Percentiles rank a stretch among this genome's conserved stretches.
phyloP scores from a whole-genome alignment of 441 rosid genomes.

The Erodium moschatum region DNA sequence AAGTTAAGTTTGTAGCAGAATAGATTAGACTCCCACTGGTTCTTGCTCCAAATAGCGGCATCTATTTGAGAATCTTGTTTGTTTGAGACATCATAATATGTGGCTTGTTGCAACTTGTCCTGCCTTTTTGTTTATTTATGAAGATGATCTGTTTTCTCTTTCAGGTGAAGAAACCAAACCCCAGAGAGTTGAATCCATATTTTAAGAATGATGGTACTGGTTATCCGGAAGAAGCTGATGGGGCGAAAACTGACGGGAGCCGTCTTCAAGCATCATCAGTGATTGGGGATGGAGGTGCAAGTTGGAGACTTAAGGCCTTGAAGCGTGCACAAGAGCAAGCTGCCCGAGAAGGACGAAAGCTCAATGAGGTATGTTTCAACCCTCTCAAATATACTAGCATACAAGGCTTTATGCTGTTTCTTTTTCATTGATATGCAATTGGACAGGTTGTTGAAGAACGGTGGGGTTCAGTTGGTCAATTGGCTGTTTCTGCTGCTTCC shows the following conservation, averaged over 20 bases:
- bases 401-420: slow-evolving; percentile 11
- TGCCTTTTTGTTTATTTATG: background rate
- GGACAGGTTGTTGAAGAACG: slow-evolving; percentile 70
- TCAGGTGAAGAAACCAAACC: slow-evolving; percentile 44
- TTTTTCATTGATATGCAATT: slow-evolving; percentile 19
- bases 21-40: background rate
- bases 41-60: background rate
- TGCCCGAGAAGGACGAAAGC: slow-evolving; percentile 58
- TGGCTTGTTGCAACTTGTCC: slow-evolving; percentile 1
- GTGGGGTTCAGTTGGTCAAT: slow-evolving; percentile 67
- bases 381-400: slow-evolving; percentile 9
- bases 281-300: slow-evolving; percentile 91
- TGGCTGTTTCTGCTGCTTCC: slow-evolving; percentile 62
- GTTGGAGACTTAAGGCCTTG: slow-evolving; percentile 86
- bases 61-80: slow-evolving; percentile 3
- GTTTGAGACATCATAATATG: background rate
- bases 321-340: slow-evolving; percentile 89
- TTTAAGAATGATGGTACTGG: slow-evolving; percentile 62
- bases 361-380: slow-evolving; percentile 44
- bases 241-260: slow-evolving; percentile 29
- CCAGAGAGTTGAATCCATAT: slow-evolving; percentile 78
- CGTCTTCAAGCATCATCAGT: slow-evolving; percentile 42
- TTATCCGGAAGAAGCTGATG: slow-evolving; percentile 62
- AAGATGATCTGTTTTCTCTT: slow-evolving; percentile 14
- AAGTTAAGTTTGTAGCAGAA: background rate